Evolutionary conservation across 2,329 filamentous ascomycete genomes (phyloP).

Genomic region (Fusarium protoensiforme): DNA sequence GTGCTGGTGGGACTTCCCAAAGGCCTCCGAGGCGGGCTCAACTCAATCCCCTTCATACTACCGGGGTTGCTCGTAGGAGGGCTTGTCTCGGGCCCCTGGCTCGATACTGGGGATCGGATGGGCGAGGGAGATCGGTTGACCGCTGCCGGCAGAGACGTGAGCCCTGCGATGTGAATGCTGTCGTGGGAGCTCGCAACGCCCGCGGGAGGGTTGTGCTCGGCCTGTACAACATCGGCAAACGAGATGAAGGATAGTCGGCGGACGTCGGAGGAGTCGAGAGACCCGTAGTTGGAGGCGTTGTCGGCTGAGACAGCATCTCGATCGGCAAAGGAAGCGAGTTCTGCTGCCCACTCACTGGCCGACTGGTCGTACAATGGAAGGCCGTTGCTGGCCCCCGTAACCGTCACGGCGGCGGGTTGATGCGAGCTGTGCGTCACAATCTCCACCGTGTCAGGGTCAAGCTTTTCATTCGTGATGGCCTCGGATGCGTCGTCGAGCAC

Average conservation of each 20-base stretch:
- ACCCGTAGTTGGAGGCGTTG: conserved; percentile 78
- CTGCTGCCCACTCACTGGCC: conserved; percentile 66
- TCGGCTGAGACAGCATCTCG: conserved; percentile 62
- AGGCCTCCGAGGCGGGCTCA: conserved; percentile 70
- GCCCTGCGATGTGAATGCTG: conserved; percentile 74
- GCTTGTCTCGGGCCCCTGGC: conserved; percentile 73
- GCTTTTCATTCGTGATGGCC: conserved; percentile 86
- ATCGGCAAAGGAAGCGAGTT: conserved; percentile 65
- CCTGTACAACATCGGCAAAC: conserved; percentile 94
- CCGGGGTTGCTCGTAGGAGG: conserved; percentile 81
- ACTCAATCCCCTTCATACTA: conserved; percentile 78
- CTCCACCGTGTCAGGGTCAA: conserved; percentile 90
- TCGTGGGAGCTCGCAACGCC: conserved; percentile 68
- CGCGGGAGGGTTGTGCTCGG: conserved; percentile 75
- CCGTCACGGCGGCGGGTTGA: conserved; percentile 78
- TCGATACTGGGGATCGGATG: conserved; percentile 81
- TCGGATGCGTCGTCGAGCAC: conserved; percentile 91
- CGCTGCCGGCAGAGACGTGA: conserved; percentile 67
- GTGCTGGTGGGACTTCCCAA: conserved; percentile 72
- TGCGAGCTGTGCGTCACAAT: conserved; percentile 90
- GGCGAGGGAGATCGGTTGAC: conserved; percentile 81
- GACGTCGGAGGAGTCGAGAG: conserved; percentile 79
- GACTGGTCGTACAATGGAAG: conserved; percentile 54
- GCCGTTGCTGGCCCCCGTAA: conserved; percentile 61
- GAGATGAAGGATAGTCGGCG: conserved; percentile 93